Base-by-base conservation (phyloP, 805 yeast species). In the Ogataea nonfermentans region DNA sequence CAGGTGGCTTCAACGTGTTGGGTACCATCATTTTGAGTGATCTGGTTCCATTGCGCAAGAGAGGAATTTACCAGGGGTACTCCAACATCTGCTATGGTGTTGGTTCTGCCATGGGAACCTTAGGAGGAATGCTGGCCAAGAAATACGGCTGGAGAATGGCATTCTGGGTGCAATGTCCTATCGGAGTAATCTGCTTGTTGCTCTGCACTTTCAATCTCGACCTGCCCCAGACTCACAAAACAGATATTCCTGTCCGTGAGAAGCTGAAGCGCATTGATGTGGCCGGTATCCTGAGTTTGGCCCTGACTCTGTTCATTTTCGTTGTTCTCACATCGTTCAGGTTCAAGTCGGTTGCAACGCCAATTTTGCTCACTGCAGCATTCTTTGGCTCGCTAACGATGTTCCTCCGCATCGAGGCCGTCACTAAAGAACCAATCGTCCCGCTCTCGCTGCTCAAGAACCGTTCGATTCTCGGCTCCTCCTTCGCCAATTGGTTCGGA, bases 41-140 rank as follows among this genome's bases (percentile, higher is more conserved):
- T 59, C 68, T 87, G 37, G 81, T 90, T 17, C 87, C 95, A 3
- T 70, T 89, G 51, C 70, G 95, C 41, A 78, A 82, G 24, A 71
- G 97, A 39, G 96, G 95, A 3, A 64, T 86, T 32, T 87, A 75
- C 61, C 97, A 90, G 60, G 97, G 97, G 0, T 52, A 87, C 32
- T 89, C 86, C 25, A 89, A 89, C 57, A 69, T 87, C 13, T 80
- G 79, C 35, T 90, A 73, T 56, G 93, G 93, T 3, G 53, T 81
- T 20, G 97, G 97, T 3, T 81, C 88, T 3, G 79, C 84, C 1
- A 62, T 73, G 30, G 91, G 91, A 1, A 59, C 78, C 2, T 57
- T 76, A 24, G 81, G 66, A 62, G 89, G 89, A 3, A 57, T 77
- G 52, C 62, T 79, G 26, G 71, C 79, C 15, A 79, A 78, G 44